Base-by-base conservation (phyloP, 306 rosid species). In the Glycine latifolia region DNA sequence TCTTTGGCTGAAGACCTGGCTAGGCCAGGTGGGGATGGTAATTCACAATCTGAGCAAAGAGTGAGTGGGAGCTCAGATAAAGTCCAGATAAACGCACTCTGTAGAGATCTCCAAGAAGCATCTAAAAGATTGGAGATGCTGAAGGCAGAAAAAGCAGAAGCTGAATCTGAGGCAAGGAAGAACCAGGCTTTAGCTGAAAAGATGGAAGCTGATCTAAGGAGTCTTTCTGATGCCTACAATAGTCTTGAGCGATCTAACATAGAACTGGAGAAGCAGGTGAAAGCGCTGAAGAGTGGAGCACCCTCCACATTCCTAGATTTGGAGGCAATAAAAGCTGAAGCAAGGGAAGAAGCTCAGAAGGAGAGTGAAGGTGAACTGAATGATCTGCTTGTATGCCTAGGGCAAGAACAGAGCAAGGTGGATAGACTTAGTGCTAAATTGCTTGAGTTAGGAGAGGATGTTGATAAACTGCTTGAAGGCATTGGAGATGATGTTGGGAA, bases 401-500 rank as follows among this genome's bases (percentile, higher is more conserved):
- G 97, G 17, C 98, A 94, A 87, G 98, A 94, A 87, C 98, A 94
- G 81, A 91, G 91, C 87, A 94, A 63, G 88, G 98, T 91, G 81
- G 98, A 91, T 11, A 90, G 77, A 70, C 87, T 94, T 31, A 82
- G 90, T 48, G 79, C 91, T 7, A 94, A 93, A 86, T 82, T 94
- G 82, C 17, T 89, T 66, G 97, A 94, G 89, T 88, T 94, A 26
- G 98, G 98, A 20, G 94, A 90, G 83, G 95, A 94, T 53, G 90
- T 90, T 26, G 91, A 91, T 69, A 83, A 84, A 76, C 84, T 94
- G 56, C 95, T 94, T 10, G 97, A 91, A 79, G 97, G 90, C 56
- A 77, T 93, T n/a, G 97, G 97, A 37, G 97, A 93, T 75, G 98
- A 91, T 2, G 49, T 48, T 13, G 97, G 87, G 8, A 92, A 44